Evolutionary conservation across 1,284 basidiomycete species (phyloP).

Genomic region (Rhodotorula sp.): DNA sequence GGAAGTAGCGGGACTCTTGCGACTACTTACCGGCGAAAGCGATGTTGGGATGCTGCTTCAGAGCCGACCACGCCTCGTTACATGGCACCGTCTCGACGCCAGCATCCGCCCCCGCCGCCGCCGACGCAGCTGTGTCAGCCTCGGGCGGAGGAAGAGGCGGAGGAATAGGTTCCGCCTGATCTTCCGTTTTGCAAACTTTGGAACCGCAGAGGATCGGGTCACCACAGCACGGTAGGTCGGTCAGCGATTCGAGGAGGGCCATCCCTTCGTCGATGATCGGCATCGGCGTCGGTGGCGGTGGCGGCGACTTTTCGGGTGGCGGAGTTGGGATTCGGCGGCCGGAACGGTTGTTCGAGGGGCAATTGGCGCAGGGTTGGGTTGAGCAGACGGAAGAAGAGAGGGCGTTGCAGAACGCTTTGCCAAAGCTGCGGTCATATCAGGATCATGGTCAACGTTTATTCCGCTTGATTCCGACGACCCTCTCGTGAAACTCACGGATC

Average conservation of each 20-base stretch:
- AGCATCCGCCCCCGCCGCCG: slow-evolving; percentile 19
- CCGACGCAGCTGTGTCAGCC: no score
- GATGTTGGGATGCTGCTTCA: slow-evolving; percentile 44
- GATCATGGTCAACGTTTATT: no score
- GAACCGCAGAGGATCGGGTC: slow-evolving; percentile 42
- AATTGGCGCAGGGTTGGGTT: slow-evolving; percentile 35
- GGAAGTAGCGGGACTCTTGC: neutral
- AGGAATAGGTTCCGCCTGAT: neutral
- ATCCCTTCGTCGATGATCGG: slow-evolving; percentile 22
- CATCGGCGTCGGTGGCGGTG: neutral
- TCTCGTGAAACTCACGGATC: slow-evolving; percentile 37
- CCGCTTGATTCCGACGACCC: neutral
- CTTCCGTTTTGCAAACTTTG: slow-evolving; percentile 30
- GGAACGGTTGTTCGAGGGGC: slow-evolving; percentile 27
- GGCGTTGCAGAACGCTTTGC: slow-evolving; percentile 40
- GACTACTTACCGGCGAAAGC: slow-evolving; percentile 39
- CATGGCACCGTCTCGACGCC: slow-evolving; percentile 39
- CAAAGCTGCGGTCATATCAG: slow-evolving; percentile 23
- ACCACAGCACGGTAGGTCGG: slow-evolving; percentile 43
- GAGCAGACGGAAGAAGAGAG: slow-evolving; percentile 38
- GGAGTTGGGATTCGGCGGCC: slow-evolving; percentile 17
- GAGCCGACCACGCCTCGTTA: slow-evolving; percentile 42
- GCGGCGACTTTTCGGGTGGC: slow-evolving; percentile 15
- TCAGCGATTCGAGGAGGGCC: slow-evolving; percentile 37
- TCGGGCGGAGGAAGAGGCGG: neutral